phyloP scores from a whole-genome alignment of 495 filamentous ascomycete genomes.

The Tuber borchii region DNA sequence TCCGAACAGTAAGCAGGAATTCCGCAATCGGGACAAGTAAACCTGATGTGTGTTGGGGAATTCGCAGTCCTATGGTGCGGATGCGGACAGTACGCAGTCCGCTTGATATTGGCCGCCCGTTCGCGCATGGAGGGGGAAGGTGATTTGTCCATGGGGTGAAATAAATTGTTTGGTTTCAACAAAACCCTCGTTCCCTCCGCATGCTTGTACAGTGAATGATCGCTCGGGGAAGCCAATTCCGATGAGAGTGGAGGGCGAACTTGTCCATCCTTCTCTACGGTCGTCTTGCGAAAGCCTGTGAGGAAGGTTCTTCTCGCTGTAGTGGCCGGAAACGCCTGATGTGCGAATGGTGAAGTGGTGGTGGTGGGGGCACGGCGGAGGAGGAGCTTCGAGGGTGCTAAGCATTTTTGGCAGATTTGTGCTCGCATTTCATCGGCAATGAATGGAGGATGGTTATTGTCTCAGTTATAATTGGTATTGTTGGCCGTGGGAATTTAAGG shows the following conservation, averaged over 20 bases:
- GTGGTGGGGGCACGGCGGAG: background rate
- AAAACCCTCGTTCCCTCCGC: constrained; percentile 45
- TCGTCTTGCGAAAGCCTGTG: constrained; percentile 22
- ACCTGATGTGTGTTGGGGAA: constrained; percentile 71
- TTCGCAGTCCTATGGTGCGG: constrained; percentile 68
- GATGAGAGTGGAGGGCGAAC: constrained; percentile 24
- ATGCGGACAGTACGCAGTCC: constrained; percentile 87
- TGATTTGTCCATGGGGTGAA: constrained; percentile 82
- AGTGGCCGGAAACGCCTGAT: background rate
- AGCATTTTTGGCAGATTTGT: background rate
- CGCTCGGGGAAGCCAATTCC: constrained; percentile 20
- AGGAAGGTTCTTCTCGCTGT: constrained; percentile 27
- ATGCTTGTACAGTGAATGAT: constrained; percentile 22
- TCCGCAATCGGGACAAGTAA: constrained; percentile 95
- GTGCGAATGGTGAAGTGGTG: constrained; percentile 13
- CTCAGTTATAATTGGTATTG: background rate
- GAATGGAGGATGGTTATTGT: background rate
- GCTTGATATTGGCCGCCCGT: constrained; percentile 79
- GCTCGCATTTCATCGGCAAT: background rate
- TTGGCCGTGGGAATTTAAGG: background rate
- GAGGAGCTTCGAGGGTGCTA: constrained; percentile 18
- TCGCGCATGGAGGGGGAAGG: constrained; percentile 75
- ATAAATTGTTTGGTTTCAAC: constrained; percentile 74
- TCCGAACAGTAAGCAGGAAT: constrained; percentile 89
- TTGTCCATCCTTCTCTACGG: background rate